Percentiles rank a stretch among this genome's conserved stretches.
These are phyloP conservation scores for Cucurbita ficifolia DNA, from an alignment of 306 rosid species.

Conservation along the genomic window DNA sequence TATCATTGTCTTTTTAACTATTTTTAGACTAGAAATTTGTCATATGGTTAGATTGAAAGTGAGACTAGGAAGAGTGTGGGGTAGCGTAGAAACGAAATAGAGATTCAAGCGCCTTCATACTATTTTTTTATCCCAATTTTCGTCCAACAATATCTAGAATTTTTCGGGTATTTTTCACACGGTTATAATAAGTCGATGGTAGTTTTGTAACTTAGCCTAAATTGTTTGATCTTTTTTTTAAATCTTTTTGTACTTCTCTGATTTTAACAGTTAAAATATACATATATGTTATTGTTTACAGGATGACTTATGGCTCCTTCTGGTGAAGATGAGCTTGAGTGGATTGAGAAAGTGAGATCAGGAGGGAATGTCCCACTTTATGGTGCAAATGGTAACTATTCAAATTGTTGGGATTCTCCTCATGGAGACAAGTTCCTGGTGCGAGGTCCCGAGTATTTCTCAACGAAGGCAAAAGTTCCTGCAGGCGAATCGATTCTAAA, in stretches of 20 bases:
- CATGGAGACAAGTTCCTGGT: slow-evolving; percentile 64
- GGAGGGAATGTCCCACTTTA: slow-evolving; percentile 60
- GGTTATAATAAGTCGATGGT: background rate
- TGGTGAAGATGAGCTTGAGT: slow-evolving; percentile 28
- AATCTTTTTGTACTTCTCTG: background rate
- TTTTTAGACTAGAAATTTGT: background rate
- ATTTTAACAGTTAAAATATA: background rate
- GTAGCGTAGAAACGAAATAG: background rate
- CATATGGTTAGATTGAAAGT: no score
- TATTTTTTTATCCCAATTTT: no score
- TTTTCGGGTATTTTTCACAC: no score
- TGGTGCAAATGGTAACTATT: slow-evolving; percentile 36
- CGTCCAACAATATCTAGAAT: no score
- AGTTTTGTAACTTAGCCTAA: background rate
- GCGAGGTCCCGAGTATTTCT: slow-evolving; percentile 79
- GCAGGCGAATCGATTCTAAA: slow-evolving; percentile 58
- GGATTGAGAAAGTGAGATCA: slow-evolving; percentile 54
- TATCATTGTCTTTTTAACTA: background rate
- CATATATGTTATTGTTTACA: background rate
- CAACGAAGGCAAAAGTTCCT: slow-evolving; percentile 57
- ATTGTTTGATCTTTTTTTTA: background rate
- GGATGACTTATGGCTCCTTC: slow-evolving; percentile 28
- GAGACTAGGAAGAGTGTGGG: no score
- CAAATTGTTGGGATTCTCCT: slow-evolving; percentile 78
- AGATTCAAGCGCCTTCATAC: no score